Conservation (phyloP, 371 early-diverging fungal genomes). For the Smittium culicis region DNA sequence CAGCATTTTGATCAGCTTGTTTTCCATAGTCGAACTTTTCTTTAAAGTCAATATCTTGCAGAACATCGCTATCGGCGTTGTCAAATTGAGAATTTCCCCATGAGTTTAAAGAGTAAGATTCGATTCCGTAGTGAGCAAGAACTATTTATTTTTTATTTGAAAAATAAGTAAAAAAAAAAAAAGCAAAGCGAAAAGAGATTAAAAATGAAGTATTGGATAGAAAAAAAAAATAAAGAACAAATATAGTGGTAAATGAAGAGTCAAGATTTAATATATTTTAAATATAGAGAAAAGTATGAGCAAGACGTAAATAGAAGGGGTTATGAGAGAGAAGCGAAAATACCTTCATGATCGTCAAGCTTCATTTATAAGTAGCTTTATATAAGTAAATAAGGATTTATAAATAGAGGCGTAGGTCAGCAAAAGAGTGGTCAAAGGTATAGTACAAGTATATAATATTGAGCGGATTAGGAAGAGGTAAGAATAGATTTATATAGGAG, state of each 20-base stretch:
- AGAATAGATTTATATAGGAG: too few relatives aligned
- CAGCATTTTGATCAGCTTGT: background rate
- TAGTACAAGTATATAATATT: too few relatives aligned
- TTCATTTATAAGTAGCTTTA: too few relatives aligned
- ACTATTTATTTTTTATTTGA: too few relatives aligned
- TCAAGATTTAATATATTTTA: background rate
- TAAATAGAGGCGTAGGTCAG: too few relatives aligned
- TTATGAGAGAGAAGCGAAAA: background rate
- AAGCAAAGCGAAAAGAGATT: too few relatives aligned
- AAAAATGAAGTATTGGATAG: background rate
- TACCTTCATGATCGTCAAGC: background rate
- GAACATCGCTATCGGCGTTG: background rate
- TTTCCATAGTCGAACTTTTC: background rate
- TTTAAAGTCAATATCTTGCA: background rate
- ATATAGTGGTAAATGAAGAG: too few relatives aligned
- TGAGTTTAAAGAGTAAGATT: background rate
- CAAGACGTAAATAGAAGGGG: background rate
- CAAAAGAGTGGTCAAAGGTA: too few relatives aligned
- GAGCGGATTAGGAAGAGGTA: too few relatives aligned
- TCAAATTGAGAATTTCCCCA: conserved; percentile 5
- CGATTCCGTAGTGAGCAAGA: conserved; percentile 5
- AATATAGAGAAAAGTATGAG: background rate
- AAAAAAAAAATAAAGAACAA: too few relatives aligned
- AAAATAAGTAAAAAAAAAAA: too few relatives aligned
- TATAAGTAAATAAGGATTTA: too few relatives aligned